phyloP scores from a whole-genome alignment of 2,329 filamentous ascomycete genomes.

The Pseudocercospora macadamiae region DNA sequence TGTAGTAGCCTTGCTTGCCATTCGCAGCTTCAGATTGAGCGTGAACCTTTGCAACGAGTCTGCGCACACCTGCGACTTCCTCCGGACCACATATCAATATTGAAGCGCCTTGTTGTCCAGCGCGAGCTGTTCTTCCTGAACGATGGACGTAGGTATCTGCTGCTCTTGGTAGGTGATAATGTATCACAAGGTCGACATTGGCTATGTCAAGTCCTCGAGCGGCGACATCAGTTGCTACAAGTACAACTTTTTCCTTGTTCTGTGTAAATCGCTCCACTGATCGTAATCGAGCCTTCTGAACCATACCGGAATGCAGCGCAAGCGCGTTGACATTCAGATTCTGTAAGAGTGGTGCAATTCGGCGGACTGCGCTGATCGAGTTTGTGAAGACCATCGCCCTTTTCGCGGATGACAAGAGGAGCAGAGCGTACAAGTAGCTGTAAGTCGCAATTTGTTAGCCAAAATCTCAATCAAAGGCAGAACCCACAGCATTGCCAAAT shows the following conservation, averaged over 20 bases:
- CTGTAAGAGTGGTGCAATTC: constrained; percentile 80
- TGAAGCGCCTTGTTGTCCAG: constrained; percentile 74
- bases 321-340: constrained; percentile 77
- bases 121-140: constrained; percentile 90
- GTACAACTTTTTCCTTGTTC: constrained; percentile 52
- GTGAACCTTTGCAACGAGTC: constrained; percentile 87
- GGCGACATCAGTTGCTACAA: constrained; percentile 91
- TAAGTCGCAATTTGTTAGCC: too few species aligned
- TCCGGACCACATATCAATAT: constrained; percentile 89
- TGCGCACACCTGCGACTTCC: constrained; percentile 80
- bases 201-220: constrained; percentile 93
- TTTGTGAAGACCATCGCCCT: constrained; percentile 93
- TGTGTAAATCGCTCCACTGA: constrained; percentile 79
- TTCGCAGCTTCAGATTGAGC: constrained; percentile 51
- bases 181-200: constrained; percentile 83
- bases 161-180: constrained; percentile 91
- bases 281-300: constrained; percentile 90
- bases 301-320: constrained; percentile 89
- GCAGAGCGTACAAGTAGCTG: constrained; percentile 84
- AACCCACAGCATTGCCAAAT: too few species aligned
- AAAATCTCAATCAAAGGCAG: too few species aligned
- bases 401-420: constrained; percentile 78
- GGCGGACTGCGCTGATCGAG: constrained; percentile 88
- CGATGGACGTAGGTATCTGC: constrained; percentile 95
- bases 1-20: constrained; percentile 61